Evolutionary conservation across 2,329 filamentous ascomycete species (phyloP).

Genomic region (Drechslerella dactyloides): DNA sequence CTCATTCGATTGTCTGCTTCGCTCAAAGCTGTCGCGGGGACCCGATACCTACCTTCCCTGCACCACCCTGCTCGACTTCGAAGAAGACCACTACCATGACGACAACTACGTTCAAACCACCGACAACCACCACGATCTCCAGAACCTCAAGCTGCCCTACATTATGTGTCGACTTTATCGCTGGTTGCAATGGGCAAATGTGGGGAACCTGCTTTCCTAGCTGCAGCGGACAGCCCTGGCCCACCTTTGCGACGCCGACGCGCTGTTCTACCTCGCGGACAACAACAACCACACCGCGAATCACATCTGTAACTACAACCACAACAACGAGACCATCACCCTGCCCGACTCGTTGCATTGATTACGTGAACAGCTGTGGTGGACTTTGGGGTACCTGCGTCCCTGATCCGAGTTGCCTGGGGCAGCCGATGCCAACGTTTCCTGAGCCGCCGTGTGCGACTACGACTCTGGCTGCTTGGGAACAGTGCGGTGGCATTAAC

Average conservation of each 20-base stretch:
- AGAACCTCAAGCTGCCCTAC: slow-evolving; percentile 10
- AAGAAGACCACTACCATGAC: not conserved
- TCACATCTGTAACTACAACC: not conserved
- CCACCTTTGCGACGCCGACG: slow-evolving; percentile 16
- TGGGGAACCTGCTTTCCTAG: slow-evolving; percentile 22
- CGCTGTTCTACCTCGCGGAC: not conserved
- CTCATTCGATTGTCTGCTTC: not conserved
- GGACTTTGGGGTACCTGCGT: slow-evolving; percentile 28
- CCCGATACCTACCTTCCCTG: slow-evolving; percentile 19
- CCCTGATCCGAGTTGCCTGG: slow-evolving; percentile 4
- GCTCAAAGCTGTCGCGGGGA: slow-evolving; percentile 13
- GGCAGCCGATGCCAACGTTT: slow-evolving; percentile 10
- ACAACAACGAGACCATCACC: slow-evolving; percentile 7
- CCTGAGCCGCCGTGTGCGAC: slow-evolving; percentile 8
- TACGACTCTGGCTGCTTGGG: not conserved
- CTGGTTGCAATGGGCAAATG: slow-evolving; percentile 9
- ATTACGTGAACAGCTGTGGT: slow-evolving; percentile 27
- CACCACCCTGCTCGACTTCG: slow-evolving; percentile 18
- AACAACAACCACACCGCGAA: not conserved
- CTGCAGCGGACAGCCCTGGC: slow-evolving; percentile 7
- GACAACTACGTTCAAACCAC: slow-evolving; percentile 4
- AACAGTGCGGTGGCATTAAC: not conserved
- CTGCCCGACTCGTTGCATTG: slow-evolving; percentile 21
- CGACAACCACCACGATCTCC: not conserved
- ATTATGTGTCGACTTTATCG: slow-evolving; percentile 19